These are phyloP conservation scores for Oryza australiensis DNA, from an alignment of 176 grass and related monocot species.

Conservation along the genomic window DNA sequence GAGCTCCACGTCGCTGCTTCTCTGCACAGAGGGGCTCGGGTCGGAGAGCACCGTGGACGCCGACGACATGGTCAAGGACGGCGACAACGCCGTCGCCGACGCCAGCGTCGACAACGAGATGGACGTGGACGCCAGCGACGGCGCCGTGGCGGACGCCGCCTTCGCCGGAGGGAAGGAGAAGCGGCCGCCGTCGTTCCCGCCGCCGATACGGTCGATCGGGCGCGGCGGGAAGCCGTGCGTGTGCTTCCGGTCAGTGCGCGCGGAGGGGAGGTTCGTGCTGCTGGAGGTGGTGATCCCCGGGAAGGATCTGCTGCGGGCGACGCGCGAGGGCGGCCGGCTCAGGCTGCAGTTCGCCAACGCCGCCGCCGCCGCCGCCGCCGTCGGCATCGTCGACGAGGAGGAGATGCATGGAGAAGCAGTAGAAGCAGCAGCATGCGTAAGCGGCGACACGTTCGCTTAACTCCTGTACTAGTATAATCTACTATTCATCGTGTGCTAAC, in stretches of 20 bases:
- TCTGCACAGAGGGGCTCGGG: conserved; percentile 86
- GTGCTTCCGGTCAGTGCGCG: conserved; percentile 60
- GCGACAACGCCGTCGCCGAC: conserved; percentile 29
- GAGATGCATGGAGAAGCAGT: neutral
- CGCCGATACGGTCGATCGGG: conserved; percentile 68
- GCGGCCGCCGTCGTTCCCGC: conserved; percentile 50
- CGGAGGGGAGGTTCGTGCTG: conserved; percentile 65
- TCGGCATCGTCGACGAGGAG: neutral
- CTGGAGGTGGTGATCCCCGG: conserved; percentile 65
- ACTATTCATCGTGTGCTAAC: neutral
- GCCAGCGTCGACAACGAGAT: neutral
- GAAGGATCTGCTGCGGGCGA: conserved; percentile 57
- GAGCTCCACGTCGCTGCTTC: conserved; percentile 44
- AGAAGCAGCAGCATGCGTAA: neutral
- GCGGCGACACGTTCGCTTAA: neutral
- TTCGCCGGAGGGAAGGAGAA: neutral
- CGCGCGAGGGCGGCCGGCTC: conserved; percentile 53
- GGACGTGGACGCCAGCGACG: neutral
- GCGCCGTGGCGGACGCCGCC: neutral
- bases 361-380: conserved; percentile 2
- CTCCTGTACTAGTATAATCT: neutral
- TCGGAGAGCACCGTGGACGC: conserved; percentile 82
- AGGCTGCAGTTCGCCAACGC: conserved; percentile 45
- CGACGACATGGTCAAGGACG: conserved; percentile 58
- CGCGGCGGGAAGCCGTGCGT: conserved; percentile 58